phyloP scores from a whole-genome alignment of 2,329 filamentous ascomycete species.

The Arthroderma sp. region DNA sequence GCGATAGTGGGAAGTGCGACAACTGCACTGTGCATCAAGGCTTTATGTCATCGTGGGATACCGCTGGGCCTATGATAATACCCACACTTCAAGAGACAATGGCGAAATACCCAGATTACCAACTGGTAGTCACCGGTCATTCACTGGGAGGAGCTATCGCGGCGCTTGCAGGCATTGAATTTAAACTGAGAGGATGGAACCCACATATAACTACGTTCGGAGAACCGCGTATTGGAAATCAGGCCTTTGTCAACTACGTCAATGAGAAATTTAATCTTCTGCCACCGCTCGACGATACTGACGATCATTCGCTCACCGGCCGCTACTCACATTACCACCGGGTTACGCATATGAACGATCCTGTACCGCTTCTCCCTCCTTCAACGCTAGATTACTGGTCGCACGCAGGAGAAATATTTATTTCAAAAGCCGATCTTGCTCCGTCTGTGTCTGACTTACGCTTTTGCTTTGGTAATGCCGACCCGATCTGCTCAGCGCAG shows the following conservation, averaged over 20 bases:
- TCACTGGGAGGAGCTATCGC: conserved; percentile 88
- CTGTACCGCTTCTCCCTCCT: conserved; percentile 74
- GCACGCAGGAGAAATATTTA: conserved; percentile 81
- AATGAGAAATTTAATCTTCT: conserved; percentile 36
- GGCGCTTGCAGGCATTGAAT: conserved; percentile 70
- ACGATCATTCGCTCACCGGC: conserved; percentile 9
- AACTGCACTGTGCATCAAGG: conserved; percentile 91
- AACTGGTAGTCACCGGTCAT: conserved; percentile 72
- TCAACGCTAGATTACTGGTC: conserved; percentile 76
- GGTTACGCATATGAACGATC: conserved; percentile 76
- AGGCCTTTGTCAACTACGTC: conserved; percentile 40
- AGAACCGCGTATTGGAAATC: conserved; percentile 56
- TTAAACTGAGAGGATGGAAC: conserved; percentile 61
- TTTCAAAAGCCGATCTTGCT: conserved; percentile 56
- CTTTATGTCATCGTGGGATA: conserved; percentile 73
- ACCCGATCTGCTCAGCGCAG: conserved; percentile 57
- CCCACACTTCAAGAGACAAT: conserved; percentile 49
- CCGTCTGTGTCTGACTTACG: conserved; percentile 56
- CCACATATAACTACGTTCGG: conserved; percentile 82
- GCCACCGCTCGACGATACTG: neutral
- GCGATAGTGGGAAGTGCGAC: conserved; percentile 42
- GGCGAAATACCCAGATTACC: conserved; percentile 53
- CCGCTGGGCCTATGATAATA: conserved; percentile 57
- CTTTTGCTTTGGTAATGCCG: conserved; percentile 57
- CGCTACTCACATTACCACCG: conserved; percentile 46